Conservation (phyloP, 1,284 basidiomycete genomes). For the Naganishia sp. region DNA sequence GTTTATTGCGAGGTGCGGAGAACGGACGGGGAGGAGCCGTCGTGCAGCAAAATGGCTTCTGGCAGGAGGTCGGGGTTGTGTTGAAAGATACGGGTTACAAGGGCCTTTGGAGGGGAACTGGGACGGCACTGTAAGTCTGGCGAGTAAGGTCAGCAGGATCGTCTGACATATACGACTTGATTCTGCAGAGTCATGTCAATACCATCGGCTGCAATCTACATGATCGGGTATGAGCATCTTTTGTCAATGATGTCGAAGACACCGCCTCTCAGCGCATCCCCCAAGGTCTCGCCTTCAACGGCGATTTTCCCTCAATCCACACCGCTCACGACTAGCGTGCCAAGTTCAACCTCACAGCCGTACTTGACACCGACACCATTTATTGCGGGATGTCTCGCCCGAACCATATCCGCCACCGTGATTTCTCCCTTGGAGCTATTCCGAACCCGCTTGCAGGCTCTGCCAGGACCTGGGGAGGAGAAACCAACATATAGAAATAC, state of each 20-base stretch:
- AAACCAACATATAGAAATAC: constrained; percentile 23
- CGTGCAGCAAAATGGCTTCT: constrained; percentile 60
- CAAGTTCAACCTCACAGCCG: constrained; percentile 33
- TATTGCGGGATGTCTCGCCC: constrained; percentile 76
- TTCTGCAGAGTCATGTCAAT: constrained; percentile 76
- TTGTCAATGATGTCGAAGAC: constrained; percentile 53
- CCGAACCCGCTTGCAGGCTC: constrained; percentile 88
- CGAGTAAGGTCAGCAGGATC: too few relatives aligned
- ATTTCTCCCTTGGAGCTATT: constrained; percentile 90
- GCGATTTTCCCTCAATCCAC: constrained; percentile 17
- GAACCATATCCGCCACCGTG: constrained; percentile 75
- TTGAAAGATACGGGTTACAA: constrained; percentile 71
- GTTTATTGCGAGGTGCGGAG: constrained; percentile 35
- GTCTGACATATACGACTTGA: constrained; percentile 2
- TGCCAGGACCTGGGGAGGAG: constrained; percentile 48
- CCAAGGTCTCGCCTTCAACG: constrained; percentile 1
- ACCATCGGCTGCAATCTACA: constrained; percentile 89
- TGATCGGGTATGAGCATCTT: constrained; percentile 93
- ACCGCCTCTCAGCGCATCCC: not conserved
- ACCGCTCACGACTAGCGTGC: constrained; percentile 28
- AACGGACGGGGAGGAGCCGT: constrained; percentile 7
- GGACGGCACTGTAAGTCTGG: constrained; percentile 73
- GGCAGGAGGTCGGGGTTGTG: constrained; percentile 76
- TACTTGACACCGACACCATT: constrained; percentile 69
- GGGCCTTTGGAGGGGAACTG: constrained; percentile 86